A percentile compares a stretch with the other conserved stretches of the same genome.
Evolutionary conservation across 2,329 filamentous ascomycete species (phyloP).

Genomic region (Seiridium unicorne): DNA sequence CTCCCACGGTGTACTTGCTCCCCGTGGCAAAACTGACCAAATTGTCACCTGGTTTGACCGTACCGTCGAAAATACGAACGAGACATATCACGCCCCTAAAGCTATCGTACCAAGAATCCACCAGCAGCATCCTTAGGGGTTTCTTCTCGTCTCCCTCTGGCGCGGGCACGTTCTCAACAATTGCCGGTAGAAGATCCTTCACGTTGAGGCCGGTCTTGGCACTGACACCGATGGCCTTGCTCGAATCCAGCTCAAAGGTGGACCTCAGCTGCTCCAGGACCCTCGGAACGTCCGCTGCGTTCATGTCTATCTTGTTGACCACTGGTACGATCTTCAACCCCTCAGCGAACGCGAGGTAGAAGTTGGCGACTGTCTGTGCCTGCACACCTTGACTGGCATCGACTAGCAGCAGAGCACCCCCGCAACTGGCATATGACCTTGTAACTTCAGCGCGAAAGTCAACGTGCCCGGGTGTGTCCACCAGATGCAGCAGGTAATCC

Average conservation of each 20-base stretch:
- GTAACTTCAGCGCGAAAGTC: conserved; percentile 97
- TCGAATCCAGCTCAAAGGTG: conserved; percentile 83
- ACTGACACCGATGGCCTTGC: conserved; percentile 70
- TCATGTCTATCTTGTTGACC: conserved; percentile 94
- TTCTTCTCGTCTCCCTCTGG: conserved; percentile 71
- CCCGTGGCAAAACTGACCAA: conserved; percentile 87
- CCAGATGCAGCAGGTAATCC: conserved; percentile 91
- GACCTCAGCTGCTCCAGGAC: conserved; percentile 83
- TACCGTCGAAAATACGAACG: conserved; percentile 87
- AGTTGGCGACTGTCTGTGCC: conserved; percentile 97
- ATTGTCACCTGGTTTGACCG: conserved; percentile 77
- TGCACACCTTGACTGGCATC: conserved; percentile 97
- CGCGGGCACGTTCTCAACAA: conserved; percentile 80
- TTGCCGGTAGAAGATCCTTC: conserved; percentile 74
- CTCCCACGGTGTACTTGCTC: conserved; percentile 87
- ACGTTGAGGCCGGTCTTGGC: conserved; percentile 95
- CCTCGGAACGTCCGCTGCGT: conserved; percentile 81
- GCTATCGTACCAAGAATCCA: conserved; percentile 98
- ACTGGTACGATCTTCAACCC: conserved; percentile 84
- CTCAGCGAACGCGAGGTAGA: conserved; percentile 94
- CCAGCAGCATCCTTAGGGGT: conserved; percentile 80
- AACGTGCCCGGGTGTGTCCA: conserved; percentile 96
- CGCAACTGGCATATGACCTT: conserved; percentile 92
- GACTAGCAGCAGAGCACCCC: conserved; percentile 86
- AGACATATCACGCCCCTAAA: conserved; percentile 92